A percentile compares a stretch with the other conserved stretches of the same genome.
phyloP scores from a whole-genome alignment of 106 monocot species.

The Triglochin maritima region DNA sequence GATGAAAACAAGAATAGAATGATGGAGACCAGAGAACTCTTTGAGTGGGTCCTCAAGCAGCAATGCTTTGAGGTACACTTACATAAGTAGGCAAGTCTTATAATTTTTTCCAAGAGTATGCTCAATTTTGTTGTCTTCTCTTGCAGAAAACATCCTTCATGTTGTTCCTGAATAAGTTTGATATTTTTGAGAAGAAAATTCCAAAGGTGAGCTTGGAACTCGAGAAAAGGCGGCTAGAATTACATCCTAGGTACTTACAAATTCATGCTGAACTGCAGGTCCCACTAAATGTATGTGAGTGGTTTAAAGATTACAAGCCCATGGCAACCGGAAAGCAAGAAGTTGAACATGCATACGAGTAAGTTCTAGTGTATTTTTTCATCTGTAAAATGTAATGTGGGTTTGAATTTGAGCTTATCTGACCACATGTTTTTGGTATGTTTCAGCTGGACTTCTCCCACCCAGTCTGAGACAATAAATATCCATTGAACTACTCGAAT shows the following conservation, averaged over 20 bases:
- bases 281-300: conserved; percentile 85
- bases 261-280: conserved; percentile 35
- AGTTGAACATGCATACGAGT: conserved; percentile 99
- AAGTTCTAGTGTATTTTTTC: conserved; percentile 16
- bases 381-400: background rate
- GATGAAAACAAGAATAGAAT: conserved; percentile 87
- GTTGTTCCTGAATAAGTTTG: conserved; percentile 94
- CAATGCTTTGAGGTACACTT: conserved; percentile 77
- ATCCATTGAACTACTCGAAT: too few relatives aligned
- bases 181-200: conserved; percentile 90
- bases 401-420: background rate
- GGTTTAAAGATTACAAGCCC: conserved; percentile 97
- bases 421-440: too few relatives aligned
- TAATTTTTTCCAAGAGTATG: background rate
- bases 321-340: conserved; percentile 81
- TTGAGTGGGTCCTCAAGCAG: conserved; percentile 96
- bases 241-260: background rate
- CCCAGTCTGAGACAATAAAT: too few relatives aligned
- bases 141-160: conserved; percentile 93
- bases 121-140: conserved; percentile 3
- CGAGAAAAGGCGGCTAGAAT: background rate
- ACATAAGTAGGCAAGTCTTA: background rate
- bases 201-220: conserved; percentile 42
- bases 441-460: too few relatives aligned
- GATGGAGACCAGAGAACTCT: conserved; percentile 94